These are phyloP conservation scores for Lippia alba DNA, from an alignment of 305 asterid species.

Conservation along the genomic window DNA sequence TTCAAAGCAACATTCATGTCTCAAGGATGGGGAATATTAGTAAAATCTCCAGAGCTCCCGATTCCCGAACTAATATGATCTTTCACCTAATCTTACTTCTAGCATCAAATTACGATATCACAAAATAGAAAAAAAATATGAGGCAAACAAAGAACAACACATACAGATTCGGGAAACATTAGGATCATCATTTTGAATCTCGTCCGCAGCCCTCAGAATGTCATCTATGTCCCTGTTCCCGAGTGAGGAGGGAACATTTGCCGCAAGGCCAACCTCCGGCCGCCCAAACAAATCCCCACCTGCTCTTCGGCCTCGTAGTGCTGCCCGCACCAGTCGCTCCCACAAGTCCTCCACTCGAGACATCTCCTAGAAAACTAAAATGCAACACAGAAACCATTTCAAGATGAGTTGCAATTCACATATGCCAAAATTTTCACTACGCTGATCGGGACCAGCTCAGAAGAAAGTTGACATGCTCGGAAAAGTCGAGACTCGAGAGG, in stretches of 20 bases:
- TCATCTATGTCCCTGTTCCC: conserved; percentile 91
- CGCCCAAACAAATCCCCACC: conserved; percentile 57
- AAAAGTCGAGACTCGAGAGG: neutral
- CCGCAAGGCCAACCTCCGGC: conserved; percentile 77
- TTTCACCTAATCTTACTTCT: conserved; percentile 5
- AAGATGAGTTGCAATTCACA: conserved; percentile 6
- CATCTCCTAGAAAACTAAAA: conserved; percentile 62
- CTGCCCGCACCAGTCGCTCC: conserved; percentile 96
- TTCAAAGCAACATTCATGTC: no score
- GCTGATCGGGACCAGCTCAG: neutral
- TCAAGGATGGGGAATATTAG: conserved; percentile 14
- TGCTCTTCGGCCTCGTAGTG: conserved; percentile 71
- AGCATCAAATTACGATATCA: conserved; percentile 24
- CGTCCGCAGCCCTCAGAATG: conserved; percentile 94
- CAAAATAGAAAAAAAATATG: neutral
- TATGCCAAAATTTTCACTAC: conserved; percentile 2
- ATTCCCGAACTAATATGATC: neutral
- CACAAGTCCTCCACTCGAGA: conserved; percentile 89
- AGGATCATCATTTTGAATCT: conserved; percentile 92
- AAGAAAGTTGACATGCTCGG: conserved; percentile 1
- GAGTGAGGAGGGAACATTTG: conserved; percentile 93
- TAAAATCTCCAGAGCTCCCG: conserved; percentile 15
- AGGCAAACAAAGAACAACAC: conserved; percentile 35
- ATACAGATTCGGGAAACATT: conserved; percentile 84
- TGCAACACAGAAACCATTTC: neutral